These are phyloP conservation scores for Trichoderma lentiforme DNA, from an alignment of 2,329 filamentous ascomycete genomes.

Conservation along the genomic window DNA sequence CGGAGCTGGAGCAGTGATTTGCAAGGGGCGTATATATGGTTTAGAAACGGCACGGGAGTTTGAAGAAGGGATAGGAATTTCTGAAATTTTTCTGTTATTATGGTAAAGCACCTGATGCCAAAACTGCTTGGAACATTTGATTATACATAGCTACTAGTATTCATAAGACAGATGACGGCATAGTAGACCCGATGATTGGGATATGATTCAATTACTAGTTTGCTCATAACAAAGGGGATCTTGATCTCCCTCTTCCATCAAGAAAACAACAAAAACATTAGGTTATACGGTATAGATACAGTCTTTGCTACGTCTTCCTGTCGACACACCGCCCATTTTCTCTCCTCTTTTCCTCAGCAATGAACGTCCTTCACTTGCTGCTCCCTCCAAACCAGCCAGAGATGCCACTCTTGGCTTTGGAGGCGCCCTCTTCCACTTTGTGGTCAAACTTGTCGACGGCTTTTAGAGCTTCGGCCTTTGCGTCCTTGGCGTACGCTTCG, in stretches of 20 bases:
- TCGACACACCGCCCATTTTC: neutral
- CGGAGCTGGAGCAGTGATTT: conserved; percentile 34
- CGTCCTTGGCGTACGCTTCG: conserved; percentile 59
- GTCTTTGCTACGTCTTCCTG: neutral
- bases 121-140: neutral
- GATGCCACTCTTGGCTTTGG: conserved; percentile 79
- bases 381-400: conserved; percentile 84
- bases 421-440: conserved; percentile 72
- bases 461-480: conserved; percentile 61
- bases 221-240: neutral
- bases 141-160: neutral
- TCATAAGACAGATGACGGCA: neutral
- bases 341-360: neutral
- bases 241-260: neutral
- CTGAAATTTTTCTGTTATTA: neutral
- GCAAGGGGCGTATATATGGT: neutral
- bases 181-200: neutral
- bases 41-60: conserved; percentile 13
- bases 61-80: neutral
- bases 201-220: neutral
- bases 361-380: conserved; percentile 28
- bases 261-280: neutral
- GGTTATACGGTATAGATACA: neutral
- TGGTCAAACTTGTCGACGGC: conserved; percentile 81
- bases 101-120: neutral